These are phyloP conservation scores for Pulicaria dysenterica DNA, from an alignment of 129 eudicot species.

Conservation along the genomic window DNA sequence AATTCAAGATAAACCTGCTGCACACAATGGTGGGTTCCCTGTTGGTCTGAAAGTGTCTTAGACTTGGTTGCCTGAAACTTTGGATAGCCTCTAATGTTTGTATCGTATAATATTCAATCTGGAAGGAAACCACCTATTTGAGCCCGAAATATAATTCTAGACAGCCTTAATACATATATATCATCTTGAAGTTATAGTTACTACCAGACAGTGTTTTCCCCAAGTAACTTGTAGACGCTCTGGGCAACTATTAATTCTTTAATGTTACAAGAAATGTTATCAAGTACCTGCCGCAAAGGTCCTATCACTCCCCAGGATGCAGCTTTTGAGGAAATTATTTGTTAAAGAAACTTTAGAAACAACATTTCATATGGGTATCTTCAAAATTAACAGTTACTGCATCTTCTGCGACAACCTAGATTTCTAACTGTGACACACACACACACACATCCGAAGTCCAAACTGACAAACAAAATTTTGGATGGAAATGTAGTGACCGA, in stretches of 20 bases:
- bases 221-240: neutral
- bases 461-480: neutral
- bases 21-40: neutral
- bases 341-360: no score
- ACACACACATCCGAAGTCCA: neutral
- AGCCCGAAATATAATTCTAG: slow-evolving; percentile 11
- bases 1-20: neutral
- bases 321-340: neutral
- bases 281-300: neutral
- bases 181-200: neutral
- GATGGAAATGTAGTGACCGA: neutral
- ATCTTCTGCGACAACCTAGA: slow-evolving; percentile 7
- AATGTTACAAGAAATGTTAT: neutral
- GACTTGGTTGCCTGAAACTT: neutral
- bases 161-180: neutral
- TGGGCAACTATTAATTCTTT: neutral
- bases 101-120: neutral
- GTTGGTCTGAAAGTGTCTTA: slow-evolving; percentile 5
- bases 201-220: neutral
- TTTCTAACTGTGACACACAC: neutral
- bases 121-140: slow-evolving; percentile 5
- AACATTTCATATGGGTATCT: no score
- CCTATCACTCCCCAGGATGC: neutral
- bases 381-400: neutral
- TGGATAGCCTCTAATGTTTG: neutral